Base-by-base conservation (phyloP, 116 monocot species). In the Posidonia oceanica region DNA sequence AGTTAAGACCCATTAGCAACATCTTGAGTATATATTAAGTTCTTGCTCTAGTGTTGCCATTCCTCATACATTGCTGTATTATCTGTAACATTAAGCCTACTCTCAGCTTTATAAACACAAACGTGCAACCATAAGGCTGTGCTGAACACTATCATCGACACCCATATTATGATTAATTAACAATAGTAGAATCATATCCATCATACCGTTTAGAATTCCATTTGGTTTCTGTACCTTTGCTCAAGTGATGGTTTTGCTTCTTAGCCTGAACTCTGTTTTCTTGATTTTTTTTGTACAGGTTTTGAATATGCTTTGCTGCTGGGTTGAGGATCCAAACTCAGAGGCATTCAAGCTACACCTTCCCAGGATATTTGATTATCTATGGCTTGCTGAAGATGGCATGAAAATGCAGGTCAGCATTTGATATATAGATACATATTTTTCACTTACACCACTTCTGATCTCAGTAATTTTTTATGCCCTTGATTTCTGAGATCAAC, bases 331-430 rank as follows among this genome's bases (percentile, higher is more conserved):
- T 82, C 82, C 87, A 64, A 90, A 85, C 63, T 94, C 94, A 14
- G 85, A 90, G 72, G 94, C 90, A 64, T 90, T 90, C 73, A 94
- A 94, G 73, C 72, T 94, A 63, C 94, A 94, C 39, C 82, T 87
- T 76, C 83, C 85, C 29, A 87, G 94, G 73, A 66, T 94, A 48
- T 65, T 70, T 63, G 94, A 94, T 71, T 94, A 85, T 77, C 60
- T 94, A 39, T 94, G 94, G 94, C 11, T 94, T 63, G 90, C 94
- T 66, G 94, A 94, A 85, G 94, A 94, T 85, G 94, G 94, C 81
- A 90, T 94, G 90, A 94, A 94, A 76, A 87, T 90, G 90, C 94
- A 94, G 87, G 92, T 88, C 22, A 54, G 12, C 21, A n/a, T 42
- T 66, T 41, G 6, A 38, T 0, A 12, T 42, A 44, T 11, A 13